These are phyloP conservation scores for Themeda triandra DNA, from an alignment of 176 grass and related monocot species.

Conservation along the genomic window DNA sequence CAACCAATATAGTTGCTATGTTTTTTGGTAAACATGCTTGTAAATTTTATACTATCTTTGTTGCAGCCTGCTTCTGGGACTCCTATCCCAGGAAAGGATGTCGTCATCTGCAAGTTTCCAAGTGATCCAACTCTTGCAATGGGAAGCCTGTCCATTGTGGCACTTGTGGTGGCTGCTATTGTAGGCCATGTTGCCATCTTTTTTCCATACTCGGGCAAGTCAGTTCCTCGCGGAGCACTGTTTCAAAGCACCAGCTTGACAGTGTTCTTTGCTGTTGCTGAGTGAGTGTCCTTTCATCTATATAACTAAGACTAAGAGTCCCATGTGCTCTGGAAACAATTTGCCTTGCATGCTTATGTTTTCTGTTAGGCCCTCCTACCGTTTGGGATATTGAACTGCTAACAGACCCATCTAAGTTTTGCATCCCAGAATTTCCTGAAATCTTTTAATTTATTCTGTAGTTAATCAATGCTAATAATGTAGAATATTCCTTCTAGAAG, in stretches of 20 bases:
- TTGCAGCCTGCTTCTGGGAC: conserved; percentile 68
- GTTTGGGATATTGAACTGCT: conserved; percentile 8
- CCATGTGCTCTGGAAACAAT: neutral
- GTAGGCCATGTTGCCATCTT: conserved; percentile 55
- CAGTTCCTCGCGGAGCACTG: conserved; percentile 43
- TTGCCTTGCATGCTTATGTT: neutral
- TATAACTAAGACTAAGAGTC: neutral
- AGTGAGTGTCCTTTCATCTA: conserved; percentile 50
- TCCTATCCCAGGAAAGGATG: conserved; percentile 48
- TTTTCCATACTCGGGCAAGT: conserved; percentile 59
- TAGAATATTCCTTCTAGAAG: neutral
- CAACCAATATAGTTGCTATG: neutral
- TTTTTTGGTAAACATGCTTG: neutral
- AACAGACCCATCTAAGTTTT: neutral
- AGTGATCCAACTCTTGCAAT: conserved; percentile 60
- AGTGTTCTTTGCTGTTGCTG: conserved; percentile 60
- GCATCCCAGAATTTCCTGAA: neutral
- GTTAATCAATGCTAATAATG: neutral
- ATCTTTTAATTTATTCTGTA: neutral
- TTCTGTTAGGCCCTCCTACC: neutral
- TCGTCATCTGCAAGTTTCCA: conserved; percentile 72
- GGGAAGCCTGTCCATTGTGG: conserved; percentile 51
- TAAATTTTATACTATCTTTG: neutral
- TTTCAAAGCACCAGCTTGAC: conserved; percentile 63
- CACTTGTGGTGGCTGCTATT: conserved; percentile 43